These are phyloP conservation scores for Mycena chlorophos DNA, from an alignment of 768 basidiomycete species.

Conservation along the genomic window DNA sequence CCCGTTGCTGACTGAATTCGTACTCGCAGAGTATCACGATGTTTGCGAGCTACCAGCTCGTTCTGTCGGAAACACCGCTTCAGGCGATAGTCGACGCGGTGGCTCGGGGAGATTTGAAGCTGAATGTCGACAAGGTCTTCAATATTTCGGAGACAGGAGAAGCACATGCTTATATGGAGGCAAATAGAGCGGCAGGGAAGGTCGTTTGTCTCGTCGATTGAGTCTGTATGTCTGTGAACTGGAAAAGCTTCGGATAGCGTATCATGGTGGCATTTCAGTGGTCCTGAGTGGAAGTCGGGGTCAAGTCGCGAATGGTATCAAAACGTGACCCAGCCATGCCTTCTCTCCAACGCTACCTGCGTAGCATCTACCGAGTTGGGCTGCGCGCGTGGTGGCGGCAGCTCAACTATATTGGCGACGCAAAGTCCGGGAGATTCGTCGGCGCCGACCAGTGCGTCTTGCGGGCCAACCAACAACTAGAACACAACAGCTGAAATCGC, in stretches of 20 bases:
- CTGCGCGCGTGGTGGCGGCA: slow-evolving; percentile 88
- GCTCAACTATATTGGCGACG: slow-evolving; percentile 92
- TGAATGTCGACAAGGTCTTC: slow-evolving; percentile 26
- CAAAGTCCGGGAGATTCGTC: slow-evolving; percentile 76
- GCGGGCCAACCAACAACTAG: slow-evolving; percentile 7
- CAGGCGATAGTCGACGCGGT: slow-evolving; percentile 27
- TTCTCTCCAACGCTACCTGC: slow-evolving; percentile 73
- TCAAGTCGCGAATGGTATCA: background rate
- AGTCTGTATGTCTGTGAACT: background rate
- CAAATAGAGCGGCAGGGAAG: slow-evolving; percentile 26
- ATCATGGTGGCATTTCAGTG: too few relatives aligned
- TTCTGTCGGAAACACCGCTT: slow-evolving; percentile 23
- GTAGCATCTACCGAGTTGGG: slow-evolving; percentile 74
- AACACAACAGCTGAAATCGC: slow-evolving; percentile 3
- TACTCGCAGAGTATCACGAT: slow-evolving; percentile 24
- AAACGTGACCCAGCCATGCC: slow-evolving; percentile 48
- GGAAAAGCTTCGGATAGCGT: too few relatives aligned
- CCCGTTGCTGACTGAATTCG: too few relatives aligned
- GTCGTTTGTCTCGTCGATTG: slow-evolving; percentile 27
- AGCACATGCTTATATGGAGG: slow-evolving; percentile 28
- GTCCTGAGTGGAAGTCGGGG: too few relatives aligned
- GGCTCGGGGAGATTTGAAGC: slow-evolving; percentile 18
- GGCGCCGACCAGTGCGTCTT: slow-evolving; percentile 80
- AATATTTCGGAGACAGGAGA: slow-evolving; percentile 22
- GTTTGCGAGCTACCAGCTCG: slow-evolving; percentile 21